phyloP scores from a whole-genome alignment of 192 early-diverging fungal species.

The Coemansia sp. region DNA sequence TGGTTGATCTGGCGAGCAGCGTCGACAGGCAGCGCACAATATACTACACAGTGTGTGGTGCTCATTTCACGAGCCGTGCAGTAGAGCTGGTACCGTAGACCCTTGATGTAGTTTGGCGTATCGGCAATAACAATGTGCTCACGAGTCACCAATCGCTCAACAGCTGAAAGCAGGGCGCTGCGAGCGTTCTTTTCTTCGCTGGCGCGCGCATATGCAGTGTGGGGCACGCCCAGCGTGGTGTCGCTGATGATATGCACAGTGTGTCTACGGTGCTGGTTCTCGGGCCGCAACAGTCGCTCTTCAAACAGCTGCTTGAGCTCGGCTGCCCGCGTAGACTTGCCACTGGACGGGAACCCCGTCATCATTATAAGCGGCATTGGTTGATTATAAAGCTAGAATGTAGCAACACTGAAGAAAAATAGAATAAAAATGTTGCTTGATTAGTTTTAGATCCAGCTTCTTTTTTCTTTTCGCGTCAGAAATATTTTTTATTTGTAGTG shows the following conservation, averaged over 20 bases:
- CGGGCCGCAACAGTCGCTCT: slow-evolving; percentile 40
- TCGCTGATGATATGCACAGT: slow-evolving; percentile 75
- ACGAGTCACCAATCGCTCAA: slow-evolving; percentile 79
- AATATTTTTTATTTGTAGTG: slow-evolving; percentile 6
- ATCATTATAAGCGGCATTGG: slow-evolving; percentile 91
- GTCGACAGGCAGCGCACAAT: slow-evolving; percentile 62
- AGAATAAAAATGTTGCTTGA: background rate
- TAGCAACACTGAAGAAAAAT: background rate
- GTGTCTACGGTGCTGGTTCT: slow-evolving; percentile 57
- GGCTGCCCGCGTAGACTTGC: slow-evolving; percentile 81
- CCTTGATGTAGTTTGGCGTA: slow-evolving; percentile 98
- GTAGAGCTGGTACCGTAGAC: slow-evolving; percentile 95
- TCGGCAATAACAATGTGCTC: slow-evolving; percentile 92
- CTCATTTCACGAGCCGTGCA: slow-evolving; percentile 81
- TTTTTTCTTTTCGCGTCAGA: background rate
- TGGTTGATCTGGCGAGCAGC: slow-evolving; percentile 61
- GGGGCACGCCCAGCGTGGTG: slow-evolving; percentile 63
- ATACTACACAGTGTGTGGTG: slow-evolving; percentile 85
- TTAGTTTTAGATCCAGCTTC: background rate
- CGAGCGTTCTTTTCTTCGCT: slow-evolving; percentile 88
- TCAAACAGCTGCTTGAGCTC: slow-evolving; percentile 66
- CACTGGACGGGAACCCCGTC: slow-evolving; percentile 84
- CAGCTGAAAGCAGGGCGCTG: slow-evolving; percentile 80
- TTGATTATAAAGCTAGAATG: background rate
- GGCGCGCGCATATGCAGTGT: slow-evolving; percentile 60